Percentiles rank a stretch among this genome's conserved stretches.
Evolutionary conservation across 1,139 yeast species (phyloP).

Genomic region (Candida sanyaensis): DNA sequence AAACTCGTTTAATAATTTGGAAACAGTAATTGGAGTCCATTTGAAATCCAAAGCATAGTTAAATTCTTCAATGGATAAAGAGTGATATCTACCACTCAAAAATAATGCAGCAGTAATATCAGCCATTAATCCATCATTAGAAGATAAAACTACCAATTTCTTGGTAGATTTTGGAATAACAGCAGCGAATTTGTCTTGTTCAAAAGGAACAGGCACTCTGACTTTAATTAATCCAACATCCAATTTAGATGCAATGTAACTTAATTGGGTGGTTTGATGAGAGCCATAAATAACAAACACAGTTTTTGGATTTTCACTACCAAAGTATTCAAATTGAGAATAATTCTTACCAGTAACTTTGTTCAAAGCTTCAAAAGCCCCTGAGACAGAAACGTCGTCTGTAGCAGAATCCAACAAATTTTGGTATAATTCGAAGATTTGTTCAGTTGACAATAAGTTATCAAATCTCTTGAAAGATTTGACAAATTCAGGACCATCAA

Average conservation of each 20-base stretch:
- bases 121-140: constrained; percentile 48
- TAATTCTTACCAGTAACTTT: constrained; percentile 58
- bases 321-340: constrained; percentile 71
- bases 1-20: constrained; percentile 40
- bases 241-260: constrained; percentile 42
- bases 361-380: constrained; percentile 55
- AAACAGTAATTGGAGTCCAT: constrained; percentile 60
- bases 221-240: constrained; percentile 64
- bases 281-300: constrained; percentile 82
- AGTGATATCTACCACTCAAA: constrained; percentile 46
- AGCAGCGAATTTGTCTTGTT: constrained; percentile 56
- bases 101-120: constrained; percentile 77
- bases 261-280: constrained; percentile 58
- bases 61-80: constrained; percentile 50
- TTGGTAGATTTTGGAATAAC: constrained; percentile 60
- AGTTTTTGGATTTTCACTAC: constrained; percentile 59
- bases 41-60: constrained; percentile 51
- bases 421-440: constrained; percentile 44
- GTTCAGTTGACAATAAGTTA: constrained; percentile 46
- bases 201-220: constrained; percentile 80
- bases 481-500: constrained; percentile 75
- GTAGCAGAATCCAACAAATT: constrained; percentile 31
- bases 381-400: constrained; percentile 38
- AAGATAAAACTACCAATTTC: constrained; percentile 60
- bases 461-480: constrained; percentile 55